These are phyloP conservation scores for Fistulina hepatica DNA, from an alignment of 1,284 basidiomycete species.

Conservation along the genomic window DNA sequence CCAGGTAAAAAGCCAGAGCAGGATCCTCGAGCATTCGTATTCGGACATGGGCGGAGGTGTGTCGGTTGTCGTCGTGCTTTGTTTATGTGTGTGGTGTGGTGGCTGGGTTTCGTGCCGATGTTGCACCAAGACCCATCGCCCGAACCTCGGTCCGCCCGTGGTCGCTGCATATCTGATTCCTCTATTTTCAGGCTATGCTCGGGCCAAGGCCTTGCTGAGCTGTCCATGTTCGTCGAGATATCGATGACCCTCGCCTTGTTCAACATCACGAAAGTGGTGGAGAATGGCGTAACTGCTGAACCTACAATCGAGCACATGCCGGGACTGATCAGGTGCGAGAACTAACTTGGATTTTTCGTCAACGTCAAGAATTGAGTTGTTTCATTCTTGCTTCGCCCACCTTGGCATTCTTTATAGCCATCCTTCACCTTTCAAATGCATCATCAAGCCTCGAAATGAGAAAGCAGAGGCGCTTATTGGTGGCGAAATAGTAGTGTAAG, in stretches of 20 bases:
- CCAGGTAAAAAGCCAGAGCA: slow-evolving; percentile 10
- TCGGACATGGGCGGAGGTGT: slow-evolving; percentile 24
- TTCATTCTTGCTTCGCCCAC: too few species aligned
- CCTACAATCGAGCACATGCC: slow-evolving; percentile 14
- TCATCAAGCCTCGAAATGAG: background rate
- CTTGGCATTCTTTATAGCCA: background rate
- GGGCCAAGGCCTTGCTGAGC: slow-evolving; percentile 20
- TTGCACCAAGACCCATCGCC: slow-evolving; percentile 27
- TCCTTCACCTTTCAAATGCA: background rate
- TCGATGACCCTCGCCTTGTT: slow-evolving; percentile 19
- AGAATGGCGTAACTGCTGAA: slow-evolving; percentile 15
- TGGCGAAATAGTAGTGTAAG: background rate
- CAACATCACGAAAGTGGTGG: slow-evolving; percentile 15
- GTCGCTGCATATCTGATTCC: too few species aligned
- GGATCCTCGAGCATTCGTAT: slow-evolving; percentile 20
- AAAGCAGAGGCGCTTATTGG: background rate
- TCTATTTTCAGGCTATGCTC: too few species aligned
- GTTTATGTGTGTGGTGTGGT: slow-evolving; percentile 29
- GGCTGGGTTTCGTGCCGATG: slow-evolving; percentile 23
- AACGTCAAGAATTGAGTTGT: too few species aligned
- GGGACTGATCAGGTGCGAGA: slow-evolving; percentile 18
- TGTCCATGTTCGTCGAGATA: slow-evolving; percentile 18
- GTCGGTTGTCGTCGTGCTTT: slow-evolving; percentile 24
- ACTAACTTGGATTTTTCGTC: too few species aligned
- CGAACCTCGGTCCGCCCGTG: too few species aligned